Evolutionary conservation across 139 green algal species (phyloP), one percentile per base, ranked within the genome.

Genomic region (Chlorella sp.): DNA sequence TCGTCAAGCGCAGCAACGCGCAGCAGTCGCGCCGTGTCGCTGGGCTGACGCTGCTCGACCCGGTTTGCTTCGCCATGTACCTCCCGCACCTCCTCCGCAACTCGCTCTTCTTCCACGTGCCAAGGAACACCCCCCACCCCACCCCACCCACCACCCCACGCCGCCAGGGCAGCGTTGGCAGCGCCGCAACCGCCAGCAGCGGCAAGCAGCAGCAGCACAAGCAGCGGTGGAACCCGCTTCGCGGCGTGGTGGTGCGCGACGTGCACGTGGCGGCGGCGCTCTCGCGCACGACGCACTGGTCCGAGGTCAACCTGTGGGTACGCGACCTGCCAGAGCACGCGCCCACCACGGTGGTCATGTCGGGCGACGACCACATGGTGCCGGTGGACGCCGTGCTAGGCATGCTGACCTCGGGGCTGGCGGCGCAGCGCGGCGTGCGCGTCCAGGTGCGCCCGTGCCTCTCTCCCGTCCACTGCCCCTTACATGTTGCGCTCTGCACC

Each of bases 61-160:
- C 77, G 4, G 77, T 83, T 24, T 79, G 77, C 72, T 79, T 79
- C 49, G 77, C 69, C 67, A 83, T 83, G 77, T 82, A 76, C 72
- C 36, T 82, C 49, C 77, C 77, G 23, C 67, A 75, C 68, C 72
- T 78, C 2, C 26, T 77, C 0, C 67, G 72, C 61, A 74, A 75
- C 49, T 22, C 62, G 23, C 65, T 82, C 29, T 70, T 75, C 49
- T 72, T 67, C 35, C 35, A 75, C 31, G 59, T 31, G 3, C 29
- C 32, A 22, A 50, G 34, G 2, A 26, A 26, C 34, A 17, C 33
- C 31, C 22, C 3, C 34, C 6, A 26, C 61, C 6, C n/a, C 20
- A 35, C 6, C 20, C n/a, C n/a, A n/a, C n/a, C n/a, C n/a, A n/a
- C n/a, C n/a, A n/a, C n/a, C n/a, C n/a, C n/a, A n/a, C n/a, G n/a